Base-by-base conservation (phyloP, 2,329 filamentous ascomycete genomes). In the Immersiporthe knoxdaviesiana region DNA sequence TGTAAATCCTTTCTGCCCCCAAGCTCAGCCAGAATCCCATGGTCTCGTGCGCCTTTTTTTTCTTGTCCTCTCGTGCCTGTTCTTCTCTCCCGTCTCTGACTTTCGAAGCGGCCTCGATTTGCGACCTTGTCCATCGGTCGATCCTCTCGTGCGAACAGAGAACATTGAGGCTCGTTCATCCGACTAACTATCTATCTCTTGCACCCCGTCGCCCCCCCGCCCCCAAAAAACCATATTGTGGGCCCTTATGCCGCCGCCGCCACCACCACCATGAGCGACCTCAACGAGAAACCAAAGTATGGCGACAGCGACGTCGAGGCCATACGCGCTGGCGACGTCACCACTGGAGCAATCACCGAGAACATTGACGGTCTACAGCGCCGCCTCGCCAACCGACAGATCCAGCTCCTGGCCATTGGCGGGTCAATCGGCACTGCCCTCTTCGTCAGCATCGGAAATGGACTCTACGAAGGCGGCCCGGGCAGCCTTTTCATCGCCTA, bases 361-460 rank as follows among this genome's bases (percentile, higher is more conserved):
- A 72, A 72, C 50, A 21, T 12, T 52, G 72, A 75, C 50, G 30
- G 68, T 52, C 77, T 81, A 12, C 83, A 86, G 61, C 83, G 85
- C 60, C 81, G 81, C 61, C 81, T 87, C 59, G 81, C 81, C 72
- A 87, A 87, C 75, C 81, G 85, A 65, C 84, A 87, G 73, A 85
- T 88, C 74, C 86, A 88, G 76, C 80, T 88, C 47, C 87, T 88
- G 68, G 86, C 85, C 72, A 84, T 88, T 73, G 86, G 86, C 39
- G 86, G 86, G 60, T 86, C 85, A 66, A 87, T 88, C 71, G 85
- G 85, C 66, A 87, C 85, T 3, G 85, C 85, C 2, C 80, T 89
- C 66, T 90, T 90, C 78, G 85, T 90, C 74, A 87, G 83, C 74
- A 90, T 91, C 72, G 88, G 88, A 68, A 80, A 81, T 72, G 88